phyloP scores from a whole-genome alignment of 1,284 basidiomycete genomes.

The Boletus mariae region DNA sequence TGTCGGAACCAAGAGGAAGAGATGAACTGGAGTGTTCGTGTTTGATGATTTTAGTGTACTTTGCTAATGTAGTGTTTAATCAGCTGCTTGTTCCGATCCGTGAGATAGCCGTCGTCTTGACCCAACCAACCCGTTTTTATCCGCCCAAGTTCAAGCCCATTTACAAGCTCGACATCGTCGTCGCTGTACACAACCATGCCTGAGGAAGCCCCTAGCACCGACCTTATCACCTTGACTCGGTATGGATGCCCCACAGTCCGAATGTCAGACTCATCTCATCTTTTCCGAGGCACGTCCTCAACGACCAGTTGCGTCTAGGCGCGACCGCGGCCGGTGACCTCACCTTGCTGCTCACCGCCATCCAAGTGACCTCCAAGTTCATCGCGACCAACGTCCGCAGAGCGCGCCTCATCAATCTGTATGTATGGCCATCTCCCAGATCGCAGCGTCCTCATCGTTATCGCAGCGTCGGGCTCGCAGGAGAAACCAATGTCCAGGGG shows the following conservation, averaged over 20 bases:
- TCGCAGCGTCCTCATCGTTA: slow-evolving; percentile 6
- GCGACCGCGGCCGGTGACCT: slow-evolving; percentile 86
- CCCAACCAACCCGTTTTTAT: slow-evolving; percentile 22
- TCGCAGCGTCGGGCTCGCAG: slow-evolving; percentile 86
- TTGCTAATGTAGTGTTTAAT: slow-evolving; percentile 24
- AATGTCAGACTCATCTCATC: slow-evolving; percentile 7
- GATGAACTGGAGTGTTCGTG: slow-evolving; percentile 34
- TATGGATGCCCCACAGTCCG: slow-evolving; percentile 31
- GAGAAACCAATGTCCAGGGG: slow-evolving; percentile 95
- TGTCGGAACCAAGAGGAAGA: slow-evolving; percentile 58
- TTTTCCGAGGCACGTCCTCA: slow-evolving; percentile 71
- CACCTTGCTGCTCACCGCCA: slow-evolving; percentile 90
- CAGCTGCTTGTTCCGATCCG: slow-evolving; percentile 23
- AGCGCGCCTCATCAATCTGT: slow-evolving; percentile 97
- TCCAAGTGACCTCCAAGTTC: slow-evolving; percentile 95
- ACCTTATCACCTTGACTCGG: slow-evolving; percentile 91
- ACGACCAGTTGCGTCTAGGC: slow-evolving; percentile 79
- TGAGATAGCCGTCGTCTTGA: slow-evolving; percentile 18
- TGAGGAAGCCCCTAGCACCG: slow-evolving; percentile 75
- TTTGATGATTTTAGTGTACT: slow-evolving; percentile 11
- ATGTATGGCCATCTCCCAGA: slow-evolving; percentile 32
- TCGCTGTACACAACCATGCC: slow-evolving; percentile 21
- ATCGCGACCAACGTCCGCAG: slow-evolving; percentile 98
- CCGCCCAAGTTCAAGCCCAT: slow-evolving; percentile 13
- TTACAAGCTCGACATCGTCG: slow-evolving; percentile 17